These are phyloP conservation scores for Grosmannia clavigera DNA, from an alignment of 2,329 filamentous ascomycete genomes.

Conservation along the genomic window DNA sequence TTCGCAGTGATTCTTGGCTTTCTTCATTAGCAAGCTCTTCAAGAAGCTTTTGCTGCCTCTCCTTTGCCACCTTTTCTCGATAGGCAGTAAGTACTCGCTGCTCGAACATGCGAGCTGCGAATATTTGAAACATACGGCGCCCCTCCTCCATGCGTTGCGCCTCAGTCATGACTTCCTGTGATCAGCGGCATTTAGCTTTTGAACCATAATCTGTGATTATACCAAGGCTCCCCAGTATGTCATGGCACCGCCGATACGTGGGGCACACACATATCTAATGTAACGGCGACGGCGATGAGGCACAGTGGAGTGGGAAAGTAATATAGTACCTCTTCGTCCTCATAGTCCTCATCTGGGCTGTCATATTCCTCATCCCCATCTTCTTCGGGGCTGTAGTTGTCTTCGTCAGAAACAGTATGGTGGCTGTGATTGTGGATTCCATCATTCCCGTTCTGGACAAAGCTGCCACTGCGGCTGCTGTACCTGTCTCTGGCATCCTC, in stretches of 20 bases:
- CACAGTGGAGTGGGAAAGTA: background rate
- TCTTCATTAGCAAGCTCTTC: conserved; percentile 85
- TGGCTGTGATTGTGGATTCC: conserved; percentile 55
- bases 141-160: conserved; percentile 99
- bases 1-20: conserved; percentile 61
- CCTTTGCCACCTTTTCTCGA: conserved; percentile 87
- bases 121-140: conserved; percentile 97
- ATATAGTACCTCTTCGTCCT: conserved; percentile 60
- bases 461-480: conserved; percentile 40
- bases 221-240: background rate
- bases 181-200: conserved; percentile 10
- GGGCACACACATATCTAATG: background rate
- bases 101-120: conserved; percentile 98
- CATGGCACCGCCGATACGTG: background rate
- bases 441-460: conserved; percentile 42
- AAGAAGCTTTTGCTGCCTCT: conserved; percentile 80
- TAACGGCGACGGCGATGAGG: background rate
- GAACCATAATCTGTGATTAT: background rate
- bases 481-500: conserved; percentile 67
- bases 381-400: conserved; percentile 31
- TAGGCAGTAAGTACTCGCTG: conserved; percentile 95
- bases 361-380: conserved; percentile 49
- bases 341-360: conserved; percentile 54
- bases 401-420: conserved; percentile 50
- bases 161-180: conserved; percentile 93